Base-by-base conservation (phyloP, 305 asterid species). In the Solanum hybrid region DNA sequence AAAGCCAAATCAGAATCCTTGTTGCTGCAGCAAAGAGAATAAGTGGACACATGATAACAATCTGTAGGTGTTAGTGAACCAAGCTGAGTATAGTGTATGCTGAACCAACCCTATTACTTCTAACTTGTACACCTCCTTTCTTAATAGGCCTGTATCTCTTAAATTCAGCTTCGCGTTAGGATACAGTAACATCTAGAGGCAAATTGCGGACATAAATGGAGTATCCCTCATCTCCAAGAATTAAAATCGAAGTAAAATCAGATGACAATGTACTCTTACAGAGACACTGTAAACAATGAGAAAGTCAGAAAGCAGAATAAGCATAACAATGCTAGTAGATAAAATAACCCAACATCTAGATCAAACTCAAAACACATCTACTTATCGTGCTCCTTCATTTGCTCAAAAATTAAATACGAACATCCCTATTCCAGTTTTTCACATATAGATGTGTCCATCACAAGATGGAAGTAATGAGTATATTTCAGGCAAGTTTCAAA, bases 1-100 rank as follows among this genome's bases (percentile, higher is more conserved):
- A 88, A 97, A 97, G 87, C 99, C 99, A 85, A 95, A 97, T 92
- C 97, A 96, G 90, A 92, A 95, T 38, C 94, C 97, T 81, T 95
- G 98, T 90, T 94, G 96, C 96, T 95, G 93, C 88, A 90, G 88
- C 90, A 85, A 91, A 89, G 46, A 40, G 76, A 32, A 56, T 31
- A 32, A 91, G 60, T 82, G 42, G 64, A 86, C 79, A 72, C 79
- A 85, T 69, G 77, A 76, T 89, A 87, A 34, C 60, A 36, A 26
- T 75, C 35, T 22, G 86, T 89, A 80, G 76, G 86, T 72, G 51
- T 60, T 10, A 10, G 75, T 88, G 89, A 72, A 91, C 66, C 75
- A 89, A 82, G 89, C 13, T 42, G 72, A 87, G 22, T 87, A 87
- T 75, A 87, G 22, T 42, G 80, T 10, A 27, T 31, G 85, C 12